phyloP scores from a whole-genome alignment of 305 asterid genomes.

The Fraxinus platypoda region DNA sequence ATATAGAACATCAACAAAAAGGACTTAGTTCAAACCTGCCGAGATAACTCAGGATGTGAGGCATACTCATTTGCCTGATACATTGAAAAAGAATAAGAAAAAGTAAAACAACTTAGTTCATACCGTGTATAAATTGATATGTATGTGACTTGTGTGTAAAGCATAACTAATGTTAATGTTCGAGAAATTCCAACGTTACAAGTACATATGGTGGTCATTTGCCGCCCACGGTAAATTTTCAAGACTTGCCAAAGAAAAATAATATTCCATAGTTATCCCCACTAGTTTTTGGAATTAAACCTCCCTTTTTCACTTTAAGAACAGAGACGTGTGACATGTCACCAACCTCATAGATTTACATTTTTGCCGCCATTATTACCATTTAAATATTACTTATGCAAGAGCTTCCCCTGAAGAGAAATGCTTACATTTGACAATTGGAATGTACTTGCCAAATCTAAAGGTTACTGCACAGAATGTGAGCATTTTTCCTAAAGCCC shows the following conservation, averaged over 20 bases:
- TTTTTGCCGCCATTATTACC: not conserved
- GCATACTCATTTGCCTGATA: conserved; percentile 72
- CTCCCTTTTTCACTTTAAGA: not conserved
- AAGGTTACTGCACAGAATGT: not conserved
- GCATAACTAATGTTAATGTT: conserved; percentile 8
- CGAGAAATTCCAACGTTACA: conserved; percentile 5
- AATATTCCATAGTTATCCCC: not conserved
- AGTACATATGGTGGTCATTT: not conserved
- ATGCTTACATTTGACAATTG: not conserved
- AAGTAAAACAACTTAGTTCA: conserved; percentile 10
- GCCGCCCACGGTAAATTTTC: not conserved
- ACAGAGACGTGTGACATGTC: conserved; percentile 1
- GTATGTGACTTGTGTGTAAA: not conserved
- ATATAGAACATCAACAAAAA: conserved; percentile 7
- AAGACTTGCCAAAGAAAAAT: not conserved
- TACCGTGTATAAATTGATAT: conserved; percentile 12
- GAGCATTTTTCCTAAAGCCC: not conserved
- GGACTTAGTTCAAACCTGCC: conserved; percentile 56
- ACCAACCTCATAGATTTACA: conserved; percentile 17
- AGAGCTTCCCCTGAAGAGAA: not conserved
- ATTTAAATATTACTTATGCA: conserved; percentile 1
- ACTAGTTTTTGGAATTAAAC: not conserved
- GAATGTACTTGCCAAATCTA: conserved; percentile 5
- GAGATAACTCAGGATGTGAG: conserved; percentile 73
- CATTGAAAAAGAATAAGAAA: conserved; percentile 15